Percentiles rank a stretch among this genome's conserved stretches.
These are phyloP conservation scores for Pseudogymnoascus sp. DNA, from an alignment of 2,329 filamentous ascomycete genomes.

Conservation along the genomic window DNA sequence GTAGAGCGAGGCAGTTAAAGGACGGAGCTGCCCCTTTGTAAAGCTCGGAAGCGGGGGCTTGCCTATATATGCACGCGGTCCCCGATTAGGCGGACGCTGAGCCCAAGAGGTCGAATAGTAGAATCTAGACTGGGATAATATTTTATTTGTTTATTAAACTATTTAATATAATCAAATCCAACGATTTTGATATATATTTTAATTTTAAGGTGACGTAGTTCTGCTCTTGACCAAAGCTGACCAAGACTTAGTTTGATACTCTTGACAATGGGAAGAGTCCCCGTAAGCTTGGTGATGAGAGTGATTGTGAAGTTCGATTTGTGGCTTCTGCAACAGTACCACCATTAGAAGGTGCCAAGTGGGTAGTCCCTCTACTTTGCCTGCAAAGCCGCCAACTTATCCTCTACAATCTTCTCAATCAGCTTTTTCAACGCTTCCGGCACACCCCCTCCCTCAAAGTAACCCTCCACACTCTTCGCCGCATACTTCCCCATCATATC, in stretches of 20 bases:
- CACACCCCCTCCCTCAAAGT: constrained; percentile 56
- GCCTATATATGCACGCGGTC: background rate
- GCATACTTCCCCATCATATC: constrained; percentile 66
- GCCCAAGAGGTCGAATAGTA: no score
- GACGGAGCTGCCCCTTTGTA: no score
- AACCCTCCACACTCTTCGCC: constrained; percentile 81
- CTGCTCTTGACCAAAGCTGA: background rate
- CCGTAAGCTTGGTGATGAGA: background rate
- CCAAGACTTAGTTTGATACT: background rate
- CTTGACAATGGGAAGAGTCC: background rate
- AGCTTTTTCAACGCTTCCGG: constrained; percentile 61
- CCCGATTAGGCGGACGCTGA: background rate
- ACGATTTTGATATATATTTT: background rate
- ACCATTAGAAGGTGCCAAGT: background rate
- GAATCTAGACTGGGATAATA: background rate
- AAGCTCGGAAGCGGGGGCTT: no score
- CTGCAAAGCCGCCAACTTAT: constrained; percentile 45
- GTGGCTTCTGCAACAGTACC: background rate
- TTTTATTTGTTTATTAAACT: background rate
- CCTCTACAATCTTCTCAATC: constrained; percentile 68
- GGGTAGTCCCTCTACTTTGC: background rate
- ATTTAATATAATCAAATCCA: background rate
- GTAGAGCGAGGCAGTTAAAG: no score
- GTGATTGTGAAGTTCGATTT: background rate
- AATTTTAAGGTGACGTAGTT: background rate